These are phyloP conservation scores for Jacaranda copaia DNA, from an alignment of 257 asterid genomes.

Conservation along the genomic window DNA sequence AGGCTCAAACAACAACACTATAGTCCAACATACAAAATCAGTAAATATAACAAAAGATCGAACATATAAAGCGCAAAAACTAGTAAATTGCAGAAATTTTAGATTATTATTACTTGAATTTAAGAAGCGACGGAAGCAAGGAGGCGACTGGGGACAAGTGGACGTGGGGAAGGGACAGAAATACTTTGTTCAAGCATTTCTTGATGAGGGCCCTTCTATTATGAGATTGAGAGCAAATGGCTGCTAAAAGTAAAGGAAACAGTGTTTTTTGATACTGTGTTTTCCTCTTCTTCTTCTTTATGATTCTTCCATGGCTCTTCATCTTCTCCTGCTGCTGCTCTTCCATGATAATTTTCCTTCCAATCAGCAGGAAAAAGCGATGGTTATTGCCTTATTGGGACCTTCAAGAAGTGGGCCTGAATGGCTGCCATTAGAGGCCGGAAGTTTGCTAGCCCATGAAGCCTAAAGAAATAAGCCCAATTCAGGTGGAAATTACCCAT, in stretches of 20 bases:
- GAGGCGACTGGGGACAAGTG: conserved; percentile 56
- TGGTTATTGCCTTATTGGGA: not conserved
- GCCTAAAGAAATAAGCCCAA: conserved; percentile 3
- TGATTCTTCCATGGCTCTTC: conserved; percentile 30
- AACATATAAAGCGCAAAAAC: not conserved
- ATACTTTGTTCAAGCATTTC: conserved; percentile 56
- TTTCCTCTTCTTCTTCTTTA: conserved; percentile 30
- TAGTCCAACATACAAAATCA: conserved; percentile 2
- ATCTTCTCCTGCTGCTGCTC: conserved; percentile 24
- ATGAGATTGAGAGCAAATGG: conserved; percentile 45
- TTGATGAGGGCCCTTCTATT: conserved; percentile 42
- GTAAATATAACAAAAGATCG: not conserved
- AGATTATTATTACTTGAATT: conserved; percentile 55
- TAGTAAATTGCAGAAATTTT: not conserved
- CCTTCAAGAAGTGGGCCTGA: not conserved
- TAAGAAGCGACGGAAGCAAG: conserved; percentile 70
- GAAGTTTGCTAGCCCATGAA: not conserved
- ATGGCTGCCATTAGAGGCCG: not conserved
- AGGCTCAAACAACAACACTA: conserved; percentile 9
- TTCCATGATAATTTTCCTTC: conserved; percentile 1
- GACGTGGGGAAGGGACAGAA: conserved; percentile 46
- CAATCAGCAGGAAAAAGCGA: not conserved
- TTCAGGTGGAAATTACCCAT: not conserved
- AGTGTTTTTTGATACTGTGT: conserved; percentile 34
- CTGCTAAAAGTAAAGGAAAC: conserved; percentile 62